Conservation (phyloP, 2,329 filamentous ascomycete species). For the Myriosclerotinia scirpicola region DNA sequence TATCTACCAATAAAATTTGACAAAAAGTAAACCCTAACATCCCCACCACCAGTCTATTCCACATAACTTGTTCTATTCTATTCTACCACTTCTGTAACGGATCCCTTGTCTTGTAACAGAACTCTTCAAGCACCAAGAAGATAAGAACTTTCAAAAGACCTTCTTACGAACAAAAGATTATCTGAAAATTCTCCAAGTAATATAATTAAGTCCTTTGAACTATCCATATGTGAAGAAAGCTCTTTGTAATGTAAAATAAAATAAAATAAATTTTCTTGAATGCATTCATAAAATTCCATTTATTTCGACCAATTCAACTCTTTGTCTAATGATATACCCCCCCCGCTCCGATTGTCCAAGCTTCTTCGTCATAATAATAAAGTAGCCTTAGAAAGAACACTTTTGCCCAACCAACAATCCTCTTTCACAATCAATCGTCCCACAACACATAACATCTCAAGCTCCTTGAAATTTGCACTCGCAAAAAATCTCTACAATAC, state of each 20-base stretch:
- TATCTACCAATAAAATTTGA: slow-evolving; percentile 9
- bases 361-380: slow-evolving; percentile 20
- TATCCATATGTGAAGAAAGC: background rate
- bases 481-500: slow-evolving; percentile 8
- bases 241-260: background rate
- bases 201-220: background rate
- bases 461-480: slow-evolving; percentile 15
- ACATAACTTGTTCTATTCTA: background rate
- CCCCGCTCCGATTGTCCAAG: slow-evolving; percentile 19
- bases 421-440: slow-evolving; percentile 11
- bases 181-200: background rate
- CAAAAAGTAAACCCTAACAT: slow-evolving; percentile 8
- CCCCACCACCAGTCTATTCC: background rate
- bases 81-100: slow-evolving; percentile 11
- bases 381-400: slow-evolving; percentile 23
- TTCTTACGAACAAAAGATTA: background rate
- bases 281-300: slow-evolving; percentile 2
- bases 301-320: background rate
- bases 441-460: background rate
- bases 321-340: slow-evolving; percentile 8
- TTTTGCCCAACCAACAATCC: slow-evolving; percentile 16
- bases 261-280: background rate
- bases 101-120: too few species aligned
- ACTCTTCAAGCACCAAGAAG: background rate
- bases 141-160: slow-evolving; percentile 10